A percentile compares a stretch with the other conserved stretches of the same genome.
Conservation (phyloP, 164 flowering plant species). For the Vitis rupestris region DNA sequence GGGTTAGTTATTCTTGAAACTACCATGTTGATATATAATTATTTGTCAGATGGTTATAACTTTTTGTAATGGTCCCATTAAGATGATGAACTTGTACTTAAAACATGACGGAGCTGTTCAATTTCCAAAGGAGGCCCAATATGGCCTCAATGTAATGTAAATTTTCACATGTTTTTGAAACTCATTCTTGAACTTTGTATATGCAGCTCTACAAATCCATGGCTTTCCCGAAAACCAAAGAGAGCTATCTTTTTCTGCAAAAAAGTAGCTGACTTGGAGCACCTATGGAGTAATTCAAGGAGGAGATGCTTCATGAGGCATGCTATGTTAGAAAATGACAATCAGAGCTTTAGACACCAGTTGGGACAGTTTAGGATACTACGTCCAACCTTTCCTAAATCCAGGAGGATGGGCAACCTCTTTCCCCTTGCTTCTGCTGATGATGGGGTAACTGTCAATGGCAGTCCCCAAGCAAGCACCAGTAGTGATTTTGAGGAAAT, state of each 20-base stretch:
- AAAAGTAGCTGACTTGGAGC: slow-evolving; percentile 32
- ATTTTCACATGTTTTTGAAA: neutral
- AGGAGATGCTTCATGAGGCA: slow-evolving; percentile 31
- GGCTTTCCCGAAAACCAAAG: slow-evolving; percentile 33
- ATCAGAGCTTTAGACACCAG: slow-evolving; percentile 15
- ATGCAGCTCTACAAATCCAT: slow-evolving; percentile 60
- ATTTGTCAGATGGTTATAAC: too few relatives aligned
- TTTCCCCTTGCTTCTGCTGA: slow-evolving; percentile 60
- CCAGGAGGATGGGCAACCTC: slow-evolving; percentile 33
- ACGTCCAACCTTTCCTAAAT: slow-evolving; percentile 22
- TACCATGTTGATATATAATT: too few relatives aligned
- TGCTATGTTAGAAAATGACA: slow-evolving; percentile 27
- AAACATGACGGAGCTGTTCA: neutral
- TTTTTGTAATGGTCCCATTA: too few relatives aligned
- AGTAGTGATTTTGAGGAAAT: slow-evolving; percentile 59
- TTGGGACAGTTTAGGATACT: slow-evolving; percentile 27
- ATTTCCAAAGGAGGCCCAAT: neutral
- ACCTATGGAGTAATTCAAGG: slow-evolving; percentile 36
- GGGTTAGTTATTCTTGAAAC: too few relatives aligned
- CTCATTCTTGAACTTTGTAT: slow-evolving; percentile 9
- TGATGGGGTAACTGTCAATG: slow-evolving; percentile 82
- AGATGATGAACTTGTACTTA: neutral
- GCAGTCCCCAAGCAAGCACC: slow-evolving; percentile 54
- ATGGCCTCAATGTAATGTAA: neutral
- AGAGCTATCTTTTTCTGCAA: slow-evolving; percentile 28